Base-by-base conservation (phyloP, 1,284 basidiomycete genomes). In the Cystobasidium slooffiae region DNA sequence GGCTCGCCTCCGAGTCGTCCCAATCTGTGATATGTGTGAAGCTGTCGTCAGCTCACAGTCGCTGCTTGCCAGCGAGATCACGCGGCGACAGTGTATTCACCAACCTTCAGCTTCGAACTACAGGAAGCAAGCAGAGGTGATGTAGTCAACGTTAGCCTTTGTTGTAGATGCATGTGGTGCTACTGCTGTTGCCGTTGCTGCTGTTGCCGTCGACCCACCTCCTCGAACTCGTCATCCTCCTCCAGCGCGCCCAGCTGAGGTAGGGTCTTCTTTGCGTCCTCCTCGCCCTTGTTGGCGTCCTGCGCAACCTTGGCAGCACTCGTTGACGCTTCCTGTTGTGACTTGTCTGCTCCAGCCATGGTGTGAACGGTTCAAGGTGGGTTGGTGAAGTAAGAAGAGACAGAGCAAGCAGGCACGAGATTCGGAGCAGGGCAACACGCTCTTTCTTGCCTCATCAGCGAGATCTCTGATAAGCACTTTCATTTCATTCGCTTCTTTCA, bases 1-100 rank as follows among this genome's bases (percentile, higher is more conserved):
- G 83, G 80, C 91, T 89, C 4, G 92, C 92, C 78, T 92, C 86
- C 0, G 89, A 88, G 79, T 93, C 90, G 73, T 92, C 89, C 92
- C 92, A 93, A 80, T 93, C 91, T 93, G 80, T 3, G 31, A 53
- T 20, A 20, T 7, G 49, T 7, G 20, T 22, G 16, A 20, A 41
- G 68, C 55, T 59, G 55, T 59, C 68, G 56, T 70, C 68, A 70
- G 68, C 68, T 37, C 39, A 16, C 31, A n/a, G 22, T 20, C 14
- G n/a, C 56, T 16, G 64, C 46, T 18, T 53, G 16, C 10, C 44
- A 37, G 16, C 20, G 37, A 59, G 56, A n/a, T 39, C 6, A 7
- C 7, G n/a, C 6, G 37, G n/a, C 12, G 24, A 22, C n/a, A n/a
- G 43, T 12, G 20, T 39, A 18, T 55, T 12, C 37, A 51, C 51